Conservation (phyloP, 768 basidiomycete species). For the Auriculariales sp. region DNA sequence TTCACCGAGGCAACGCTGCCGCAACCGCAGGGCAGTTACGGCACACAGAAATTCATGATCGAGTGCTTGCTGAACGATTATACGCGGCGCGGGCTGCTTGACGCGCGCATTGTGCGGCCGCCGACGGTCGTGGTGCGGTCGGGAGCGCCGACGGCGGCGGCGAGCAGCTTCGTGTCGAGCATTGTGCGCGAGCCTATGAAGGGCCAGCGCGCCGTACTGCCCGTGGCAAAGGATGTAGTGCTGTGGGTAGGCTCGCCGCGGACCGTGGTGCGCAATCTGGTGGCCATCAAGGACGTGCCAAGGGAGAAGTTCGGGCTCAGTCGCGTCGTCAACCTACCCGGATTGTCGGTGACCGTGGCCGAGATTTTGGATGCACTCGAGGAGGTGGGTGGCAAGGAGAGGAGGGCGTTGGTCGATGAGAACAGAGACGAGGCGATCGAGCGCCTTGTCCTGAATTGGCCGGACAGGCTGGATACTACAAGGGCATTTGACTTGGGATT, state of each 20-base stretch:
- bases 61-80: conserved; percentile 49
- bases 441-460: conserved; percentile 34
- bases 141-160: conserved; percentile 37
- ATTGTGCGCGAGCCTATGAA: conserved; percentile 46
- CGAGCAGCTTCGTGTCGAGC: conserved; percentile 44
- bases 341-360: conserved; percentile 40
- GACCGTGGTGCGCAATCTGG: conserved; percentile 38
- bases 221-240: conserved; percentile 34
- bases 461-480: conserved; percentile 28
- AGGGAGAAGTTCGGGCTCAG: conserved; percentile 29
- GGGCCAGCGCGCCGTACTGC: conserved; percentile 33
- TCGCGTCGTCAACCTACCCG: conserved; percentile 43
- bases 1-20: conserved; percentile 34
- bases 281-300: conserved; percentile 31
- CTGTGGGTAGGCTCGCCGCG: conserved; percentile 37
- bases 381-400: conserved; percentile 34
- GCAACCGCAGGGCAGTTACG: conserved; percentile 41
- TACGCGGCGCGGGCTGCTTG: conserved; percentile 38
- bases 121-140: conserved; percentile 46
- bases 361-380: conserved; percentile 40
- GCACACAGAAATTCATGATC: conserved; percentile 38
- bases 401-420: conserved; percentile 31
- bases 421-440: conserved; percentile 28
- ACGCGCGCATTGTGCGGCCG: conserved; percentile 43
- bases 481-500: conserved; percentile 30